Evolutionary conservation across 805 yeast species (phyloP), one percentile per base, ranked within the genome.

Genomic region (Starmerella vitae): DNA sequence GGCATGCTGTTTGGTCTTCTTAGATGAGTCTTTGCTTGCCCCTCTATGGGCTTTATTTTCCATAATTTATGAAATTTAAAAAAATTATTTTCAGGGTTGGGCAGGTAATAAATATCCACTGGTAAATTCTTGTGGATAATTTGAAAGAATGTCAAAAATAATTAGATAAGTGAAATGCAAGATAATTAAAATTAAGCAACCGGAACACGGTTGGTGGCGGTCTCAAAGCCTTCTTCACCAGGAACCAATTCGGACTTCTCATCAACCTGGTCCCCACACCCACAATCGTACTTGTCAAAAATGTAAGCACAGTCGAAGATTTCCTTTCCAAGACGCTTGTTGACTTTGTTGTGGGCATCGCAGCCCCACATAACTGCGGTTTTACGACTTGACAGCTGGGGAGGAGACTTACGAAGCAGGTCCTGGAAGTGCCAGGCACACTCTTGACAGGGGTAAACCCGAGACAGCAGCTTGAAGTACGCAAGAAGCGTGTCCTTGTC

Each of bases 281-380:
- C 98, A 64, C 98, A 88, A 53, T 86, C 94, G 59, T 91, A 91
- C 59, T 83, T 91, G 49, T 84, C 95, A 38, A 82, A 63, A 40
- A 91, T 79, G 6, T 70, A 73, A 2, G 82, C 67, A 57, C 99
- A 91, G 57, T 91, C 96, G 57, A 84, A 91, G 14, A 67, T 64
- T 1, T 69, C 72, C 50, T 86, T 83, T 4, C 66, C 66, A 32
- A 86, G 65, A 37, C 78, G 64, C 38, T 71, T 72, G 58, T 88
- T 88, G 26, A 86, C 96, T 53, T 75, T 68, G 57, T 88, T 86
- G 61, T 86, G 97, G 4, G 86, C 66, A 53, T 78, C 78, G 56
- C 98, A 91, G 1, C 98, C 98, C 98, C 98, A 91, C 47, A 82
- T 62, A 0, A 94, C 84, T 1, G 98, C 97, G 3, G 73, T 70